Percentiles rank a stretch among this genome's conserved stretches.
These are phyloP conservation scores for Ceratocystiopsis sp. DNA, from an alignment of 2,329 filamentous ascomycete species.

Conservation along the genomic window DNA sequence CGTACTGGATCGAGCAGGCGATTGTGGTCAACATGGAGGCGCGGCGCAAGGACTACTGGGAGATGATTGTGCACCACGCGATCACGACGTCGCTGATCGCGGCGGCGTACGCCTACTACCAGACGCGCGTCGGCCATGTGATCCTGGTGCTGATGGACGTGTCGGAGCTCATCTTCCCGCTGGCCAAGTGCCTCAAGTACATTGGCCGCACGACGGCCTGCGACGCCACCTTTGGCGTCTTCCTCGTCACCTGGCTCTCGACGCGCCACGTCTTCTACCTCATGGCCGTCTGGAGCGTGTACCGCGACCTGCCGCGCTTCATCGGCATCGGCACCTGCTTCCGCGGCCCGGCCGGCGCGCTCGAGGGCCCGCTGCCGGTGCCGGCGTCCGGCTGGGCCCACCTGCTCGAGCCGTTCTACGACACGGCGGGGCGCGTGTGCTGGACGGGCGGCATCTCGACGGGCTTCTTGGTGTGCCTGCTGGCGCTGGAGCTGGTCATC, in stretches of 20 bases:
- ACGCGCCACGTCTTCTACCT: slow-evolving; percentile 70
- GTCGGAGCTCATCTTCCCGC: slow-evolving; percentile 75
- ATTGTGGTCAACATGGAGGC: slow-evolving; percentile 90
- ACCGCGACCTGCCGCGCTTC: slow-evolving; percentile 41
- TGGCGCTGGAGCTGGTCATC: slow-evolving; percentile 64
- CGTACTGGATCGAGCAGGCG: slow-evolving; percentile 90
- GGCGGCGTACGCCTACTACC: slow-evolving; percentile 70
- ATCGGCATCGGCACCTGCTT: slow-evolving; percentile 55
- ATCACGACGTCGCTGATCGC: slow-evolving; percentile 71
- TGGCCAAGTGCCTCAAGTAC: slow-evolving; percentile 90
- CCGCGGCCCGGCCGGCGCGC: no score
- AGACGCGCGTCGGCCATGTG: slow-evolving; percentile 73
- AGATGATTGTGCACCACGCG: slow-evolving; percentile 92
- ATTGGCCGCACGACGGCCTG: slow-evolving; percentile 58
- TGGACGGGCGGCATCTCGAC: slow-evolving; percentile 60
- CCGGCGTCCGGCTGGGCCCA: slow-evolving; percentile 29
- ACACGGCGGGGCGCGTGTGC: slow-evolving; percentile 59
- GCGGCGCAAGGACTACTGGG: slow-evolving; percentile 81
- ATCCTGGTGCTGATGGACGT: slow-evolving; percentile 89
- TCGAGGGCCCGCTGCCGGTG: neutral
- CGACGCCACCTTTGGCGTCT: slow-evolving; percentile 69
- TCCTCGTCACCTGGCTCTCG: slow-evolving; percentile 72
- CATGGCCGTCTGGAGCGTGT: slow-evolving; percentile 69
- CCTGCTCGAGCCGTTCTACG: slow-evolving; percentile 55
- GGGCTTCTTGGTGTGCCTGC: slow-evolving; percentile 59